These are phyloP conservation scores for Capniomyces stellatus DNA, from an alignment of 371 early-diverging fungal species.

Conservation along the genomic window DNA sequence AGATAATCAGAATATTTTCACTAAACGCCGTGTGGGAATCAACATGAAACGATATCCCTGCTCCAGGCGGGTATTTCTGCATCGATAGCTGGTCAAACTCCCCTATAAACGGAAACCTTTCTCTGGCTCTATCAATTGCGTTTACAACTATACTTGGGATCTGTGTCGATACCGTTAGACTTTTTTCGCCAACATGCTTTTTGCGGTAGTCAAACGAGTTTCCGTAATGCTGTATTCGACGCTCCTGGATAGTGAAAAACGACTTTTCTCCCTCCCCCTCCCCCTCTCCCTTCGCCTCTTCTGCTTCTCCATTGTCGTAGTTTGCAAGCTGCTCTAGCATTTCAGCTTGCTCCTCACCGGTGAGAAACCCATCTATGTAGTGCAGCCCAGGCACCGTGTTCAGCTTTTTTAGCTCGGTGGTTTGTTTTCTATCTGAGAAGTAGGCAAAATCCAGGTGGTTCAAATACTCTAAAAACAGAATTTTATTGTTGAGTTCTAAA, in stretches of 20 bases:
- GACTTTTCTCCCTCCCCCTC: neutral
- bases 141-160: slow-evolving; percentile 20
- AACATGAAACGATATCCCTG: slow-evolving; percentile 33
- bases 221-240: slow-evolving; percentile 30
- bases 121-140: slow-evolving; percentile 12
- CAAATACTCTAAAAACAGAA: slow-evolving; percentile 13
- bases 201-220: slow-evolving; percentile 25
- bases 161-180: slow-evolving; percentile 4
- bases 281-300: slow-evolving; percentile 4
- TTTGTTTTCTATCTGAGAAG: slow-evolving; percentile 1
- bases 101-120: neutral
- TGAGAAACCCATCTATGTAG: slow-evolving; percentile 23
- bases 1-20: slow-evolving; percentile 19
- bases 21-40: slow-evolving; percentile 31
- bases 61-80: slow-evolving; percentile 30
- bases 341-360: slow-evolving; percentile 14
- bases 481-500: slow-evolving; percentile 5
- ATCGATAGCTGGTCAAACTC: slow-evolving; percentile 31
- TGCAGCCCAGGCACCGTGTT: slow-evolving; percentile 19
- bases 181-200: slow-evolving; percentile 18
- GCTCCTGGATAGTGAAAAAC: slow-evolving; percentile 23
- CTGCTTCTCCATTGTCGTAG: neutral
- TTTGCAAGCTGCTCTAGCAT: slow-evolving; percentile 7
- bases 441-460: slow-evolving; percentile 9
- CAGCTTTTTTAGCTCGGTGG: neutral